Evolutionary conservation across 129 eudicot species (phyloP).

Genomic region (Lactuca sativa): DNA sequence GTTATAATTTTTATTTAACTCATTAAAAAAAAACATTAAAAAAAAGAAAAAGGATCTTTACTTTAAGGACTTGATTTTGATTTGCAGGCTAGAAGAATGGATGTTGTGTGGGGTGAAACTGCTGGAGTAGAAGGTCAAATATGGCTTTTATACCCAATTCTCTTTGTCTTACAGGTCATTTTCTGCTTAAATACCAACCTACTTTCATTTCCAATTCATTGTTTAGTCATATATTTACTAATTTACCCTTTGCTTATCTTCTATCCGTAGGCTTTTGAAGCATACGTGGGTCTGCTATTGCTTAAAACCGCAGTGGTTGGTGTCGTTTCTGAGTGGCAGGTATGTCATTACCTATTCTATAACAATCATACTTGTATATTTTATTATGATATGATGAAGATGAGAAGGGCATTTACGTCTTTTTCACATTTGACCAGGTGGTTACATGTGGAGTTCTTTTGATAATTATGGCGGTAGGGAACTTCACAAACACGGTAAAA

Average conservation of each 20-base stretch:
- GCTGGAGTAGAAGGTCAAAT: conserved; percentile 95
- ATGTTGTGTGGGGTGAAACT: conserved; percentile 99
- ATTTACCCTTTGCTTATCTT: not conserved
- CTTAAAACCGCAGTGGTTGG: conserved; percentile 78
- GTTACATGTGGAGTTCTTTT: conserved; percentile 77
- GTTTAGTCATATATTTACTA: not conserved
- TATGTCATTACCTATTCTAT: conserved; percentile 9
- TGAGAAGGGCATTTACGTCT: not conserved
- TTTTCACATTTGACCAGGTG: conserved; percentile 37
- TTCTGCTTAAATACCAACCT: not conserved
- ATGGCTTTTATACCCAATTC: conserved; percentile 72
- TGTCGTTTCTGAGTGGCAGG: conserved; percentile 90
- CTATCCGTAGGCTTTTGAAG: conserved; percentile 79
- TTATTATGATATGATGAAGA: too few species aligned
- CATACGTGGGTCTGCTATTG: conserved; percentile 77
- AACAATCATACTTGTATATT: too few species aligned
- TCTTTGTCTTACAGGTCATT: conserved; percentile 81
- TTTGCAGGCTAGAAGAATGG: conserved; percentile 94
- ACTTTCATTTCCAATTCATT: too few species aligned
- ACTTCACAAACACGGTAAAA: conserved; percentile 80
- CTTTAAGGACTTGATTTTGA: conserved; percentile 11
- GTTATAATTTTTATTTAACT: too few species aligned
- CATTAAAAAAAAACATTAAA: not conserved
- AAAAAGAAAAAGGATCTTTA: not conserved
- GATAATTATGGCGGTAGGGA: conserved; percentile 89